Evolutionary conservation across 164 flowering plant species (phyloP).

Genomic region (Liriodendron chinense): DNA sequence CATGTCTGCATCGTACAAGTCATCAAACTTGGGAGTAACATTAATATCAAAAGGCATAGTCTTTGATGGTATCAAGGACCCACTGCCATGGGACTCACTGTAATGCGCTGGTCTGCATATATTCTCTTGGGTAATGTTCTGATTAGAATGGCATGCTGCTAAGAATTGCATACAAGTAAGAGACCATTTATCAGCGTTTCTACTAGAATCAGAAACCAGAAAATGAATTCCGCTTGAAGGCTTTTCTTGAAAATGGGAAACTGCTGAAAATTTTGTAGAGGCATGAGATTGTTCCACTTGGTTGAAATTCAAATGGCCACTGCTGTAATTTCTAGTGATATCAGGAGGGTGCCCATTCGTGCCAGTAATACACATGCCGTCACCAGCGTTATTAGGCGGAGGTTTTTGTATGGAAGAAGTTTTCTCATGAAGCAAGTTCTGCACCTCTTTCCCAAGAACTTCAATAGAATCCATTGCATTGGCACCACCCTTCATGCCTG

Average conservation of each 20-base stretch:
- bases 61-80: constrained; percentile 26
- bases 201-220: constrained; percentile 23
- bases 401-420: constrained; percentile 14
- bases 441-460: constrained; percentile 19
- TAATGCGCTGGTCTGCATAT: constrained; percentile 17
- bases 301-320: constrained; percentile 10
- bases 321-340: constrained; percentile 4
- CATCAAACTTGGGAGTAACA: constrained; percentile 9
- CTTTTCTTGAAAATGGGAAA: constrained; percentile 24
- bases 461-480: constrained; percentile 18
- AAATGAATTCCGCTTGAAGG: constrained; percentile 24
- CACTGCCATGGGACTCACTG: constrained; percentile 12
- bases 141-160: constrained; percentile 23
- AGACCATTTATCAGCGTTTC: constrained; percentile 17
- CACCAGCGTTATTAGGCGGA: constrained; percentile 23
- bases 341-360: constrained; percentile 23
- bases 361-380: constrained; percentile 4
- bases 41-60: constrained; percentile 13
- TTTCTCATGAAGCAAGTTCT: constrained; percentile 21
- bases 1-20: constrained; percentile 10
- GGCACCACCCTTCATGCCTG: constrained; percentile 17
- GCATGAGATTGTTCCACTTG: constrained; percentile 21
- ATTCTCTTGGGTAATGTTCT: constrained; percentile 15
- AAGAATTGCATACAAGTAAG: constrained; percentile 20
- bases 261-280: constrained; percentile 19